Conservation (phyloP, 176 grass and related monocot species). For the Sorghum bicolor region Sorghum_bicolor_NCBIv3 NC_012875.2:55328001-55328500, state of each 20-base stretch:
- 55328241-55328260: slow-evolving; percentile 62
- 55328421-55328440: slow-evolving; percentile 96
- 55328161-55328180: slow-evolving; percentile 44
- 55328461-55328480: slow-evolving; percentile 16
- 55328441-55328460: slow-evolving; percentile 26
- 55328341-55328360: slow-evolving; percentile 69
- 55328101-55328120: slow-evolving; percentile 59
- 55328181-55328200: slow-evolving; percentile 68
- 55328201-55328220: slow-evolving; percentile 94
- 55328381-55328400: slow-evolving; percentile 71
- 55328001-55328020: background rate
- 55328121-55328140: slow-evolving; percentile 58
- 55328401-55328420: slow-evolving; percentile 71
- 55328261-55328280: slow-evolving; percentile 31
- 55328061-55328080: slow-evolving; percentile 39
- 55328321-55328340: slow-evolving; percentile 72
- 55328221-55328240: slow-evolving; percentile 64
- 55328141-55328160: slow-evolving; percentile 60
- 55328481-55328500: slow-evolving; percentile 54
- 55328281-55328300: slow-evolving; percentile 51
- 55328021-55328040: background rate
- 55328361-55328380: slow-evolving; percentile 75
- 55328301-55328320: slow-evolving; percentile 49
- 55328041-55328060: slow-evolving; percentile 36
- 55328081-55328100: slow-evolving; percentile 28